Evolutionary conservation across 2,329 filamentous ascomycete genomes (phyloP).

Genomic region (Alternaria incomplexa): DNA sequence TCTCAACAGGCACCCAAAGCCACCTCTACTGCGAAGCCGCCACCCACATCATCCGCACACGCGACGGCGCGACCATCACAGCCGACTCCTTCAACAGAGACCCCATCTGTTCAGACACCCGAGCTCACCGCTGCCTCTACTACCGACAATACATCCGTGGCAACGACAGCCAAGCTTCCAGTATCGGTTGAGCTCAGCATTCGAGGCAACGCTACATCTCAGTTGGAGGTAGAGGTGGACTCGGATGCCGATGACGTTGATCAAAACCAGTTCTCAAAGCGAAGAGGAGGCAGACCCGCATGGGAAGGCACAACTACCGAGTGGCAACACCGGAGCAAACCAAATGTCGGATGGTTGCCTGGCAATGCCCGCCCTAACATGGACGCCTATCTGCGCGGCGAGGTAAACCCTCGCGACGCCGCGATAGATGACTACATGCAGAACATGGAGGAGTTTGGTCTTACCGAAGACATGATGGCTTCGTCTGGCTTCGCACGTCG

Average conservation of each 20-base stretch:
- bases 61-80: background rate
- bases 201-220: conserved; percentile 5
- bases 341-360: conserved; percentile 45
- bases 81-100: background rate
- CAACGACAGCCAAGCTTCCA: background rate
- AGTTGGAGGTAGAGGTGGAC: conserved; percentile 9
- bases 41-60: background rate
- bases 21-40: background rate
- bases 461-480: conserved; percentile 35
- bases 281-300: conserved; percentile 32
- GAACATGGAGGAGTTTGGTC: conserved; percentile 63
- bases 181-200: conserved; percentile 14
- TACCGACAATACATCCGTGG: background rate
- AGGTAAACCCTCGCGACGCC: conserved; percentile 29
- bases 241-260: conserved; percentile 34
- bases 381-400: conserved; percentile 25
- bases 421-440: conserved; percentile 73
- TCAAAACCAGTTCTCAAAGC: conserved; percentile 29
- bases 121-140: conserved; percentile 8
- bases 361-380: conserved; percentile 25
- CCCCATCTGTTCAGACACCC: background rate
- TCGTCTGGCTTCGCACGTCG: conserved; percentile 38
- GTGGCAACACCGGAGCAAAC: conserved; percentile 46
- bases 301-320: conserved; percentile 40
- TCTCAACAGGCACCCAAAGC: background rate